Evolutionary conservation across 805 yeast genomes (phyloP).

Genomic region (Saccharomycopsis schoenii): DNA sequence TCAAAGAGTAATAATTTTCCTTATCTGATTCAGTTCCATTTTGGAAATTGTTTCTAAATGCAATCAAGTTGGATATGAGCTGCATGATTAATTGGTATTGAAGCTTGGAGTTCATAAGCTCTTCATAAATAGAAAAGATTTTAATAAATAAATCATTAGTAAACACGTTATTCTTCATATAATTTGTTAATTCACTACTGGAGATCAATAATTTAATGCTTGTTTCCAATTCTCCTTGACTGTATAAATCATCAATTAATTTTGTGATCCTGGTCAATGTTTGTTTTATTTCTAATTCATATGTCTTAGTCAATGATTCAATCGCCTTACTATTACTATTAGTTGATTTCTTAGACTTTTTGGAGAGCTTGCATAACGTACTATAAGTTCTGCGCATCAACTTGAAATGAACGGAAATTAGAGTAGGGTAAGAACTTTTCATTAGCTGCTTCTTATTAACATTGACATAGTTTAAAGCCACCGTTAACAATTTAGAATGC

Average conservation of each 20-base stretch:
- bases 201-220: conserved; percentile 41
- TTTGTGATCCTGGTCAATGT: conserved; percentile 70
- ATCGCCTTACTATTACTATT: conserved; percentile 19
- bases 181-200: conserved; percentile 74
- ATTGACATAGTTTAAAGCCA: conserved; percentile 36
- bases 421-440: conserved; percentile 64
- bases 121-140: conserved; percentile 78
- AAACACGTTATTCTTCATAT: conserved; percentile 56
- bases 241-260: conserved; percentile 55
- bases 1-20: conserved; percentile 72
- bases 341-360: conserved; percentile 20
- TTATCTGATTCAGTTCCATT: conserved; percentile 24
- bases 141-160: conserved; percentile 84
- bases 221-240: conserved; percentile 28
- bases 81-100: conserved; percentile 32
- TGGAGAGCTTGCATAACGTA: conserved; percentile 19
- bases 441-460: conserved; percentile 46
- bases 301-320: conserved; percentile 12
- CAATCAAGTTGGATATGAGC: conserved; percentile 12
- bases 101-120: conserved; percentile 38
- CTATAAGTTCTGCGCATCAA: conserved; percentile 42
- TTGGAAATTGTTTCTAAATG: conserved; percentile 13
- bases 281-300: conserved; percentile 29
- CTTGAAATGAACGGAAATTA: conserved; percentile 52
- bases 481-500: conserved; percentile 37